phyloP scores from a whole-genome alignment of 495 filamentous ascomycete genomes.

The Talaromyces stipitatus region DNA sequence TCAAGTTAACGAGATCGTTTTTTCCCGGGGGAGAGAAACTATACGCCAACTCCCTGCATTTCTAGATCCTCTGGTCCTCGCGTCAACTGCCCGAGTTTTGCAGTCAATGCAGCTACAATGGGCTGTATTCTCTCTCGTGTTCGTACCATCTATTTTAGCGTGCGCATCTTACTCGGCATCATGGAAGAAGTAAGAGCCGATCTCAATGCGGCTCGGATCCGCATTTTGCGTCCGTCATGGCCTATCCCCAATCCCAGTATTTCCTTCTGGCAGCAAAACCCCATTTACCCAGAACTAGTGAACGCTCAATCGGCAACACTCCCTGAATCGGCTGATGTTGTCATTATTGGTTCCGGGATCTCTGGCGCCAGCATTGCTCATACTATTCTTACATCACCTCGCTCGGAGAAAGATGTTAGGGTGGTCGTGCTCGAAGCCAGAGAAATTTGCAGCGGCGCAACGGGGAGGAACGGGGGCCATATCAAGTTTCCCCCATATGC shows the following conservation, averaged over 20 bases:
- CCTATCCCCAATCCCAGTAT: slow-evolving; percentile 45
- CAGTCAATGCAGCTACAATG: too few relatives aligned
- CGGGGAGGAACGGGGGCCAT: slow-evolving; percentile 49
- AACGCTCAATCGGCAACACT: slow-evolving; percentile 39
- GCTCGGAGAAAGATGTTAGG: not conserved
- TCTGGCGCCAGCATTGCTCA: slow-evolving; percentile 55
- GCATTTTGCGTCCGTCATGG: too few relatives aligned
- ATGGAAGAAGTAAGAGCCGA: too few relatives aligned
- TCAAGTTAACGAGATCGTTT: too few relatives aligned
- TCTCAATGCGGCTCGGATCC: too few relatives aligned
- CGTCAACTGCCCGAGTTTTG: too few relatives aligned
- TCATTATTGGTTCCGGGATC: slow-evolving; percentile 67
- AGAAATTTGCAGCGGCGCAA: slow-evolving; percentile 75
- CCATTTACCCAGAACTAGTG: slow-evolving; percentile 39
- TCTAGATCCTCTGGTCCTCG: too few relatives aligned
- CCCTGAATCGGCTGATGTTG: slow-evolving; percentile 41
- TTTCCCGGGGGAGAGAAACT: too few relatives aligned
- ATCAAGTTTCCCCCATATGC: slow-evolving; percentile 11
- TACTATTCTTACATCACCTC: slow-evolving; percentile 44
- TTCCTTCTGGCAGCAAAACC: slow-evolving; percentile 66
- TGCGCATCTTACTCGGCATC: too few relatives aligned
- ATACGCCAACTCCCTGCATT: too few relatives aligned
- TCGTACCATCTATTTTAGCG: too few relatives aligned
- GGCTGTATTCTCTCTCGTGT: too few relatives aligned
- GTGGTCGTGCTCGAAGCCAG: slow-evolving; percentile 56